Conservation (phyloP, 202 grass and related monocot species). For the Miscanthus sacchariflorus region DNA sequence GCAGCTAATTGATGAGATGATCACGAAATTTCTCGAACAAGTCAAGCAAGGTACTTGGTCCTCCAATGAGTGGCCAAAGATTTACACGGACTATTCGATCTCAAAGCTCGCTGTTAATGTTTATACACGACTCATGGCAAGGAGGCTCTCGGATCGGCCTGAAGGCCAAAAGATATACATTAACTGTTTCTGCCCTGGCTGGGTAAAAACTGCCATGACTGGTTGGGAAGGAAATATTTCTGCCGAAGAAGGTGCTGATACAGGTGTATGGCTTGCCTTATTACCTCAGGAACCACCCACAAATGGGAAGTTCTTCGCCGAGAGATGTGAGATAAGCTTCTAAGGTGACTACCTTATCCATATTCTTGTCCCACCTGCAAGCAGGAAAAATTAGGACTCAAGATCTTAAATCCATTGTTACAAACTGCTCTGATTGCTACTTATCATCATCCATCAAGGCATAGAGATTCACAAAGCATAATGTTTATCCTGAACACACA, state of each 20-base stretch:
- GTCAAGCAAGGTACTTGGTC: slow-evolving; percentile 70
- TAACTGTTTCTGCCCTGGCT: slow-evolving; percentile 95
- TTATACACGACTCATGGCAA: slow-evolving; percentile 70
- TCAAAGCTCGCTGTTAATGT: slow-evolving; percentile 92
- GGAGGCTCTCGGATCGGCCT: slow-evolving; percentile 47
- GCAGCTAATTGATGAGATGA: slow-evolving; percentile 79
- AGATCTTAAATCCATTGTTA: not conserved
- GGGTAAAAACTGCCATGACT: slow-evolving; percentile 97
- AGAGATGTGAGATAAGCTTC: slow-evolving; percentile 90
- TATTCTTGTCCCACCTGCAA: not conserved
- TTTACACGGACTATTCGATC: slow-evolving; percentile 86
- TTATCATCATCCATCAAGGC: not conserved
- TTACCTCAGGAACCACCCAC: slow-evolving; percentile 50
- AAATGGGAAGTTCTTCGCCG: slow-evolving; percentile 81
- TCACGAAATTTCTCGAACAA: slow-evolving; percentile 72
- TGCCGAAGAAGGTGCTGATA: slow-evolving; percentile 83
- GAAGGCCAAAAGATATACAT: slow-evolving; percentile 76
- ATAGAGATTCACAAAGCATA: not conserved
- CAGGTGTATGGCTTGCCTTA: slow-evolving; percentile 72
- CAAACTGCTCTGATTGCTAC: not conserved
- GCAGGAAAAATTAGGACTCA: slow-evolving; percentile 4
- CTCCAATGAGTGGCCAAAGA: slow-evolving; percentile 71
- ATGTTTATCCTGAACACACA: not conserved
- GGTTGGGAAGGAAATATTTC: slow-evolving; percentile 87
- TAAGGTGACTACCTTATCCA: slow-evolving; percentile 43